Evolutionary conservation across 78 protist genomes (phyloP).

Genomic region (Dictyostelium discoideum): DNA sequence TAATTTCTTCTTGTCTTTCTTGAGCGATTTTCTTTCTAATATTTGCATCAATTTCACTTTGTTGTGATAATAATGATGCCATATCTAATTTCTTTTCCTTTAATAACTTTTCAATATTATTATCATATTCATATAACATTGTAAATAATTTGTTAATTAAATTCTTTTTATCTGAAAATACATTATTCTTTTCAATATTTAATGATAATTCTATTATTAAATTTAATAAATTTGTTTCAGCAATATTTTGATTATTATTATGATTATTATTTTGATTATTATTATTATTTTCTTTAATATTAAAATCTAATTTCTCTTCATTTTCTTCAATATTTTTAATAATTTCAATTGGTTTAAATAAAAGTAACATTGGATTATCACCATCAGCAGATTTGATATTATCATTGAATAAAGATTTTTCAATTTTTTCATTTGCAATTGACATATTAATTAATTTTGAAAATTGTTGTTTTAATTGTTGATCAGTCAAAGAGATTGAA

Average conservation of each 20-base stretch:
- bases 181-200: not conserved
- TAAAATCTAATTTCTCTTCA: not conserved
- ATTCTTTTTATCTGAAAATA: conserved; percentile 38
- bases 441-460: not conserved
- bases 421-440: not conserved
- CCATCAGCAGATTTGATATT: not conserved
- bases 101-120: not conserved
- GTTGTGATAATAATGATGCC: not conserved
- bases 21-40: conserved; percentile 25
- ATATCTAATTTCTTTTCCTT: not conserved
- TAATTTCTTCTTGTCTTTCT: conserved; percentile 33
- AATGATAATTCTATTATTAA: conserved; percentile 7
- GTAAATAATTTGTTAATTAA: conserved; percentile 15
- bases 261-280: not conserved
- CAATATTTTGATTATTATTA: not conserved
- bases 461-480: not conserved
- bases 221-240: not conserved
- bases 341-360: not conserved
- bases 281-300: not conserved
- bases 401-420: not conserved
- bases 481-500: not conserved
- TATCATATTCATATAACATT: conserved; percentile 26
- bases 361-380: not conserved
- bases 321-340: not conserved
- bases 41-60: conserved; percentile 8